Evolutionary conservation across 2,329 filamentous ascomycete genomes (phyloP).

Genomic region (Apiospora sp.): DNA sequence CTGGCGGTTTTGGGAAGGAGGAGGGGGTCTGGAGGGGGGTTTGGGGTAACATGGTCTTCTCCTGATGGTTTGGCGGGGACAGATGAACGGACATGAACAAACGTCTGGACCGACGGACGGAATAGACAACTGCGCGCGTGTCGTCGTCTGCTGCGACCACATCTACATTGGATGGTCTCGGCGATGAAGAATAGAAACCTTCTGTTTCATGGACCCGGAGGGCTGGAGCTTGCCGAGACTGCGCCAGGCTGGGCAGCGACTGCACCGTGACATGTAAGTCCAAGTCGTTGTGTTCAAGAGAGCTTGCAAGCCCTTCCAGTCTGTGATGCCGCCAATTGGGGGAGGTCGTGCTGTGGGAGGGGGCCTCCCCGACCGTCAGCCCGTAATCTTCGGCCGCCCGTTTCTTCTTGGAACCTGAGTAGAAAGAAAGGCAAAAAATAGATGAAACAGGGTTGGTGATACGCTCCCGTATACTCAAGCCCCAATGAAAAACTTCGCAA

Average conservation of each 20-base stretch:
- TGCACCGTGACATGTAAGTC: not conserved
- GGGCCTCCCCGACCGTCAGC: too few relatives aligned
- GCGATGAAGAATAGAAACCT: not conserved
- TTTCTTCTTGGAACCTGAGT: not conserved
- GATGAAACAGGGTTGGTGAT: conserved; percentile 16
- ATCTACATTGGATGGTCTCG: conserved; percentile 1
- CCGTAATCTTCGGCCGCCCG: not conserved
- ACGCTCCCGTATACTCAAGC: not conserved
- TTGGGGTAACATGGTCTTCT: conserved; percentile 10
- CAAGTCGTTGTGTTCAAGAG: not conserved
- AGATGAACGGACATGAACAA: not conserved
- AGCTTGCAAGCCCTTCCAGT: not conserved
- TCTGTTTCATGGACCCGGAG: conserved; percentile 8
- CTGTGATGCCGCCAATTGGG: not conserved
- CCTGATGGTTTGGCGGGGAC: not conserved
- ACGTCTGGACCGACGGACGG: not conserved
- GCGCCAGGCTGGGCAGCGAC: not conserved
- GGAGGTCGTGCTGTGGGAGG: not conserved
- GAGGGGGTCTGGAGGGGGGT: not conserved
- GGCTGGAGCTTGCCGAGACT: conserved; percentile 1
- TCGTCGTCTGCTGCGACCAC: not conserved
- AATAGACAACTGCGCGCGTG: not conserved
- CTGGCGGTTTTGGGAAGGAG: not conserved
- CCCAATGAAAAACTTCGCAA: not conserved
- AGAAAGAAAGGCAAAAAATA: not conserved